Base-by-base conservation (phyloP, 1,284 basidiomycete species). In the Sphagnurus paluster region DNA sequence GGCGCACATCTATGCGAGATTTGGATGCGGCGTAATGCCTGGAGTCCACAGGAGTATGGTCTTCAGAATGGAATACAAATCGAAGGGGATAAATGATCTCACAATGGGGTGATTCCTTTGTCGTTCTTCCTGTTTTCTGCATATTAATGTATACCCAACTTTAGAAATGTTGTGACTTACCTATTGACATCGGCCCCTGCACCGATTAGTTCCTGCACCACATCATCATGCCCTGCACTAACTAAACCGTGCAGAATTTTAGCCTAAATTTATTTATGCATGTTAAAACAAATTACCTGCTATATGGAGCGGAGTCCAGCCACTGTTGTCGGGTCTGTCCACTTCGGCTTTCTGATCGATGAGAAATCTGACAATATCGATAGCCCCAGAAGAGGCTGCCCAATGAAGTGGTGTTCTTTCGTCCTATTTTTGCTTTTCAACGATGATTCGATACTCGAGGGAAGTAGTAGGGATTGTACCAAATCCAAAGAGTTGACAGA, bases 21-120 rank as follows among this genome's bases (percentile, higher is more conserved):
- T 95, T 97, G 14, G 93, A 97, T 32, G 93, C 94, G 23, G 93
- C 93, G 59, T 97, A 97, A 68, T 97, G 93, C 61, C 93, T 94
- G 55, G 23, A 49, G 52, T 47, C 35, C 43, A 49, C 49, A 32
- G 38, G 44, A 50, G 48, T 45, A 37, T 38, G 14, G 25, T 35
- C 29, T 47, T 52, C 39, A 30, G 49, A 35, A 33, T 35, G 39
- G 21, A 37, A 42, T 40, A 20, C 46, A 36, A 28, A 46, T 48
- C 39, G 44, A 25, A 39, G 42, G 26, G 37, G 26, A 45, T 32
- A n/a, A 19, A 17, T 17, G 24, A 42, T 70, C 88, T 67, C 64
- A 93, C 92, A 97, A 66, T 38, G 93, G 80, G 4, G 90, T 93
- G 48, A 94, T 74, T 9, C 93, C 93, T 68, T 95, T 95, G 58